phyloP scores from a whole-genome alignment of 345 rosid genomes.

The Anacardium occidentale region DNA sequence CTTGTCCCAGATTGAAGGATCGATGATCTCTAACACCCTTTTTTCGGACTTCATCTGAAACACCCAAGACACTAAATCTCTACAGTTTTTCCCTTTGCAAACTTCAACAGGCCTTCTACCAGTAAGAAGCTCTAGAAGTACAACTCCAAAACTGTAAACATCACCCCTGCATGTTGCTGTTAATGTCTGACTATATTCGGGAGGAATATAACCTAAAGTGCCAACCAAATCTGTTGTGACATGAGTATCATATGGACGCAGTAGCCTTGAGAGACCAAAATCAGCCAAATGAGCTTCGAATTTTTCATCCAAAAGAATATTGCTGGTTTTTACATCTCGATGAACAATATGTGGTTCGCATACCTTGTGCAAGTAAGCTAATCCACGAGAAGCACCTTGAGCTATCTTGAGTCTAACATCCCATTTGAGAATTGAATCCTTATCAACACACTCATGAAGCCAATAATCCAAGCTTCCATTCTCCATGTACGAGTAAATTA shows the following conservation, averaged over 20 bases:
- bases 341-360: conserved; percentile 89
- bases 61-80: conserved; percentile 85
- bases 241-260: conserved; percentile 83
- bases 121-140: conserved; percentile 87
- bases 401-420: conserved; percentile 79
- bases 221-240: conserved; percentile 98
- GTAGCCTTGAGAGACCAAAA: conserved; percentile 92
- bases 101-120: conserved; percentile 91
- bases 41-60: conserved; percentile 77
- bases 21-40: conserved; percentile 65
- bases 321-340: conserved; percentile 84
- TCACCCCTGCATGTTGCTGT: conserved; percentile 93
- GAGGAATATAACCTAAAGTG: conserved; percentile 92
- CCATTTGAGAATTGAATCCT: conserved; percentile 53
- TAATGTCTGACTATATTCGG: conserved; percentile 84
- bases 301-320: conserved; percentile 75
- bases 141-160: conserved; percentile 92
- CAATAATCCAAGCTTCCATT: conserved; percentile 97
- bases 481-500: conserved; percentile 95
- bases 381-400: conserved; percentile 75
- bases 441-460: conserved; percentile 83
- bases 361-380: conserved; percentile 79
- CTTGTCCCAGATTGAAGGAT: conserved; percentile 55
- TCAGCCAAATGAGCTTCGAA: conserved; percentile 96
- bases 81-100: conserved; percentile 83